Conservation (phyloP, 1,284 basidiomycete genomes). For the Kwoniella shivajii region DNA sequence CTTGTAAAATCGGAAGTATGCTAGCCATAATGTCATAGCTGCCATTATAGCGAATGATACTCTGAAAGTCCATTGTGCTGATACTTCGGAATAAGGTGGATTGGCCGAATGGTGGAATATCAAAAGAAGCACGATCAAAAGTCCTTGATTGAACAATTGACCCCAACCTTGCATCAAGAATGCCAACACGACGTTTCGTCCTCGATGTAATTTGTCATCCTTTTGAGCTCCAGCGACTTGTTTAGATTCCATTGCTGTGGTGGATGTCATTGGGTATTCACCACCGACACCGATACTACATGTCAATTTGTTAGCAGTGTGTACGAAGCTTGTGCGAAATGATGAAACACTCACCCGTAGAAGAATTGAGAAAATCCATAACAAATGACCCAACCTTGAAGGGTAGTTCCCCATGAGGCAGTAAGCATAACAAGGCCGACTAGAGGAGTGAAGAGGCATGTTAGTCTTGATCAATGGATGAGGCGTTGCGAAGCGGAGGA, state of each 20-base stretch:
- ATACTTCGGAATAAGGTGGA: conserved; percentile 53
- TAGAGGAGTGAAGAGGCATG: conserved; percentile 5
- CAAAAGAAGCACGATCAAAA: conserved; percentile 59
- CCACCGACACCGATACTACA: conserved; percentile 45
- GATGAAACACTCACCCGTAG: conserved; percentile 13
- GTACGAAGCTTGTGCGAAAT: conserved; percentile 59
- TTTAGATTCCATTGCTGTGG: conserved; percentile 58
- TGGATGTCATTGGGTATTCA: conserved; percentile 62
- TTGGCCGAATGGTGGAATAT: conserved; percentile 57
- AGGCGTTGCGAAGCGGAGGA: neutral
- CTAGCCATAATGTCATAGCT: conserved; percentile 59
- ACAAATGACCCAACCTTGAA: conserved; percentile 62
- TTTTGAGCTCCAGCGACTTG: conserved; percentile 46
- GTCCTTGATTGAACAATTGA: conserved; percentile 59
- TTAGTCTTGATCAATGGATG: neutral
- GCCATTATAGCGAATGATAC: conserved; percentile 60
- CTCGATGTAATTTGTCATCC: conserved; percentile 61
- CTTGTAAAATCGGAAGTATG: conserved; percentile 61
- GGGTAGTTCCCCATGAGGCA: conserved; percentile 58
- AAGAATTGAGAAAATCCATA: conserved; percentile 51
- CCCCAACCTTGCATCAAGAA: conserved; percentile 61
- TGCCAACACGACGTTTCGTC: conserved; percentile 59
- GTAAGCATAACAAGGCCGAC: conserved; percentile 61
- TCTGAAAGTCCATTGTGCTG: conserved; percentile 60
- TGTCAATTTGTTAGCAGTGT: conserved; percentile 39